Base-by-base conservation (phyloP, 2,329 filamentous ascomycete genomes). In the Didymella sp. region DNA sequence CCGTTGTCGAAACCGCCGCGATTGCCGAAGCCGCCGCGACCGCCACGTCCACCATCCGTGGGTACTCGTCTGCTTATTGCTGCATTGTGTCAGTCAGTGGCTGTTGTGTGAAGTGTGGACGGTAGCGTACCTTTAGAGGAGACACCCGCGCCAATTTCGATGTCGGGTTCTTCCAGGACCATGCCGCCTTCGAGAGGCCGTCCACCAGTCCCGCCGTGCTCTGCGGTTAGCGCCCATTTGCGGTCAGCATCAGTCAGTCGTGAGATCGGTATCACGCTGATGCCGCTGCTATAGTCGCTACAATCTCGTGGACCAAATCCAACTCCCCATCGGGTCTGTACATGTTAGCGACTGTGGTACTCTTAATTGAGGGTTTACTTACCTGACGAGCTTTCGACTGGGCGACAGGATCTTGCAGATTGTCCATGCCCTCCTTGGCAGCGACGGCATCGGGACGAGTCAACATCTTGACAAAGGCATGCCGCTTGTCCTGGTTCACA, bases 381-480 rank as follows among this genome's bases (percentile, higher is more conserved):
- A 77, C 75, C 71, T 76, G 75, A 19, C 80, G 79, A 37, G 79
- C 80, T 60, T 81, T 85, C 51, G 92, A 85, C 63, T 91, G 86
- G 67, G 90, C 85, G 47, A 91, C 89, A 5, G 88, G 83, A 57
- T 87, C 85, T 62, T 89, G 87, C 59, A 87, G 86, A 49, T 87
- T 87, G 75, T 97, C 93, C 87, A 98, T 96, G 48, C 88, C 91
- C 33, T 89, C 86, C 74, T 96, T 96, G 47, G 95, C 95, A 60
- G 76, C 81, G 57, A 96, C 84, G 13, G 95, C 94, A 76, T 96
- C 92, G 60, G 87, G 84, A 33, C 96, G 91, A 62, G 87, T 95
- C 65, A 95, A 85, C 95, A 99, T 99, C 80, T 99, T 99, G 71
- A 99, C 94, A 75, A 99, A 99, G 6, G 95, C 95, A 77, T 99